Evolutionary conservation across 352 stramenopile genomes (phyloP), one percentile per base, ranked within the genome.

Genomic region (Pythium phragmiticola): DNA sequence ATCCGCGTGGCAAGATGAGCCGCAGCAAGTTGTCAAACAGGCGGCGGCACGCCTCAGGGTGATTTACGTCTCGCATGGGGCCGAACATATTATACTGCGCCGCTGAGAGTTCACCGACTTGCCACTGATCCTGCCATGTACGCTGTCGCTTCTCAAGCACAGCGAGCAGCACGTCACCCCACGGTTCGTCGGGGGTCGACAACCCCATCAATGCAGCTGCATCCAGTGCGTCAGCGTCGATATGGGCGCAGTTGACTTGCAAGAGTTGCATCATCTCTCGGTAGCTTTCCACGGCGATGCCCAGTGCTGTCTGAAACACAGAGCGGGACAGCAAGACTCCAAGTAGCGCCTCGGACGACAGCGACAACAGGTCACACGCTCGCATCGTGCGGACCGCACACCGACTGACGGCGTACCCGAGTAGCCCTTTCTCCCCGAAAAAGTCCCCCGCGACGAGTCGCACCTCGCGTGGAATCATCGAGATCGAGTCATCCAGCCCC

Each of bases 361-460:
- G 63, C 33, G 77, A 74, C 33, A 91, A 19, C 12, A 76, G 19
- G 28, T 76, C 69, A 42, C 69, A 76, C 3, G 69, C 65, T 8
- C 65, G 41, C 26, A 73, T 41, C 0, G 65, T 71, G 6, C 55
- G 50, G 12, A 88, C 74, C 0, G 74, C 80, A 7, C 60, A 73
- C 0, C 66, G 30, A 6, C 69, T 73, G 1, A 87, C 76, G 0
- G 80, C 75, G 36, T 84, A 88, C 0, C 75, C 78, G 0, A 92
- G 75, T 34, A 92, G 43, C 0, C 81, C 81, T 11, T 76, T 65
- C 16, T 92, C 77, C 34, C 82, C 80, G 23, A 92, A 89, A 63
- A 61, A 89, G 51, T 83, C 77, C 0, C 82, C 82, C 14, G 73
- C 28, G 50, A 48, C 86, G 84, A 14, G 78, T 83, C 39, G 71